Evolutionary conservation across 2,329 filamentous ascomycete genomes (phyloP).

Genomic region (Tympanopsis confertula): DNA sequence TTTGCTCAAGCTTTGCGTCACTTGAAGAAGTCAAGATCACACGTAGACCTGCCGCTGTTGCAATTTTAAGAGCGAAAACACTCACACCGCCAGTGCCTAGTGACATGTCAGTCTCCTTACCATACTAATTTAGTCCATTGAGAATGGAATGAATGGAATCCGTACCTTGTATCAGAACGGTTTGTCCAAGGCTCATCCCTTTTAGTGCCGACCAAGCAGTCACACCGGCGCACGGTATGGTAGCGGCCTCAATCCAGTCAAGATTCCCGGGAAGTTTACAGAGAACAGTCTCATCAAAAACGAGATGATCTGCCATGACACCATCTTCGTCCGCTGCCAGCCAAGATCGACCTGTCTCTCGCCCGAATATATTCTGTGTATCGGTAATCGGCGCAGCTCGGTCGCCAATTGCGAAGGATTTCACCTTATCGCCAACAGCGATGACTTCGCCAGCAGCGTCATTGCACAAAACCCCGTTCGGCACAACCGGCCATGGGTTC

Average conservation of each 20-base stretch:
- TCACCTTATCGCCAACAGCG: slow-evolving; percentile 20
- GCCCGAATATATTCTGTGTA: slow-evolving; percentile 23
- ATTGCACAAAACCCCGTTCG: slow-evolving; percentile 18
- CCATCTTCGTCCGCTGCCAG: slow-evolving; percentile 30
- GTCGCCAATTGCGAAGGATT: slow-evolving; percentile 17
- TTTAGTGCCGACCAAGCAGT: slow-evolving; percentile 32
- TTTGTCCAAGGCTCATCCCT: slow-evolving; percentile 21
- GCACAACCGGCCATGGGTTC: slow-evolving; percentile 25
- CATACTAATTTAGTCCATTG: neutral
- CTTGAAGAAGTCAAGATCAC: slow-evolving; percentile 24
- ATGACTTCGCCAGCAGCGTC: slow-evolving; percentile 29
- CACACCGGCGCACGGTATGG: slow-evolving; percentile 28
- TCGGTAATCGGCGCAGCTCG: slow-evolving; percentile 24
- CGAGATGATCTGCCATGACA: slow-evolving; percentile 24
- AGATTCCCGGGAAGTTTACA: slow-evolving; percentile 22
- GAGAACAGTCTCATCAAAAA: slow-evolving; percentile 24
- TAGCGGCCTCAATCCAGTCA: slow-evolving; percentile 19
- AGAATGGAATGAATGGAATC: neutral
- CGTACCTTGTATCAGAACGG: slow-evolving; percentile 29
- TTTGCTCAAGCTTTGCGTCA: slow-evolving; percentile 17
- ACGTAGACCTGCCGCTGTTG: slow-evolving; percentile 15
- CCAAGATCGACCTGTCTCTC: slow-evolving; percentile 23
- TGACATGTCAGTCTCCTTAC: neutral
- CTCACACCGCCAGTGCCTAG: slow-evolving; percentile 22
- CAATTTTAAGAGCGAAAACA: slow-evolving; percentile 20